Percentiles rank a stretch among this genome's conserved stretches.
Evolutionary conservation across 768 basidiomycete genomes (phyloP).

Genomic region (Wakefieldia striispora): DNA sequence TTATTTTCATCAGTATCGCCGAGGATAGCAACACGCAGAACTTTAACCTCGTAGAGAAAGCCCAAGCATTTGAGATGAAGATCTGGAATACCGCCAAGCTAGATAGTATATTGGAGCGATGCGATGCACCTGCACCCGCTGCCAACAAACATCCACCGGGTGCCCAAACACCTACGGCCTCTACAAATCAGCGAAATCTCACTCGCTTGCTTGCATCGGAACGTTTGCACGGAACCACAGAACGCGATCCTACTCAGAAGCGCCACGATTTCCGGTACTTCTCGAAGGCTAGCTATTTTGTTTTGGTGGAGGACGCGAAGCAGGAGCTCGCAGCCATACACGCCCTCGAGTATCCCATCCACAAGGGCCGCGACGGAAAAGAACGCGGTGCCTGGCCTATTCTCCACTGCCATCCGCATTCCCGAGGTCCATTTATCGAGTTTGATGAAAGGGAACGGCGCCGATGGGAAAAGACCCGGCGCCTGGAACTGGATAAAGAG

Average conservation of each 20-base stretch:
- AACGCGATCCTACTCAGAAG: constrained; percentile 88
- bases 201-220: constrained; percentile 75
- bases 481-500: constrained; percentile 37
- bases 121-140: constrained; percentile 40
- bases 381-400: constrained; percentile 76
- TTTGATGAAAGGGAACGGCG: constrained; percentile 74
- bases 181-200: constrained; percentile 46
- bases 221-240: constrained; percentile 76
- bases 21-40: constrained; percentile 33
- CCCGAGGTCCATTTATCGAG: constrained; percentile 71
- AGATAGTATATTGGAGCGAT: constrained; percentile 68
- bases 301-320: constrained; percentile 89
- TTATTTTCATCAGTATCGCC: constrained; percentile 18
- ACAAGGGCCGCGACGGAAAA: constrained; percentile 50
- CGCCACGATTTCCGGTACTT: constrained; percentile 91
- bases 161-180: constrained; percentile 29
- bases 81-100: constrained; percentile 80
- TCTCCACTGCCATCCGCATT: constrained; percentile 70
- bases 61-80: constrained; percentile 72
- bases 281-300: constrained; percentile 65
- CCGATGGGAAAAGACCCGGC: constrained; percentile 59
- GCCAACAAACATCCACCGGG: constrained; percentile 28
- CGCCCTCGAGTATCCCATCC: constrained; percentile 72
- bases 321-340: constrained; percentile 84
- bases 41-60: constrained; percentile 62